Conservation (phyloP, 2,329 filamentous ascomycete genomes). For the Nigrograna mackinnonii region DNA sequence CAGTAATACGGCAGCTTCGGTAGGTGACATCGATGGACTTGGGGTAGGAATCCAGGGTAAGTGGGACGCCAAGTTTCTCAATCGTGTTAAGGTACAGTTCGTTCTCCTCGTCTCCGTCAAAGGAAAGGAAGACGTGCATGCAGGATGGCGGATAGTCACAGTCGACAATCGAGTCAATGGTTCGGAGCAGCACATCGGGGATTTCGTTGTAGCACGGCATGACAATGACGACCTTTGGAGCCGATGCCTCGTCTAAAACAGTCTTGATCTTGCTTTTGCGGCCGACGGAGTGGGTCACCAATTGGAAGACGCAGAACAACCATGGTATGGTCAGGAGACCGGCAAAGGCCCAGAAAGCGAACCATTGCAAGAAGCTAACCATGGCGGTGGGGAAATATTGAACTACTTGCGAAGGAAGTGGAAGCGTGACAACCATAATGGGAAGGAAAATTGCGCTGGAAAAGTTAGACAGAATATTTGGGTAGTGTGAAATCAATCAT, state of each 20-base stretch:
- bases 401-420: slow-evolving; percentile 73
- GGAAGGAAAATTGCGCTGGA: slow-evolving; percentile 83
- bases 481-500: slow-evolving; percentile 29
- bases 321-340: slow-evolving; percentile 84
- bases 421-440: slow-evolving; percentile 91
- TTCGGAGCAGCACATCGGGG: slow-evolving; percentile 79
- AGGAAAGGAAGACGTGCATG: slow-evolving; percentile 93
- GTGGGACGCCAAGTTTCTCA: slow-evolving; percentile 78
- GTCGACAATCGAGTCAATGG: slow-evolving; percentile 87
- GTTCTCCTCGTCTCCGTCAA: slow-evolving; percentile 87
- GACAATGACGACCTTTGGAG: slow-evolving; percentile 92
- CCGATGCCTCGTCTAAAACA: slow-evolving; percentile 79
- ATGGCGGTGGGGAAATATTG: slow-evolving; percentile 71
- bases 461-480: no score
- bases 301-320: slow-evolving; percentile 90
- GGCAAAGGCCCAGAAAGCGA: slow-evolving; percentile 93
- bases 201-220: slow-evolving; percentile 98
- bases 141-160: slow-evolving; percentile 92
- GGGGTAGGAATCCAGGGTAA: slow-evolving; percentile 77
- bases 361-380: slow-evolving; percentile 82
- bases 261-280: slow-evolving; percentile 81
- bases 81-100: slow-evolving; percentile 88
- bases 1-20: slow-evolving; percentile 79
- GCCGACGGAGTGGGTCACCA: slow-evolving; percentile 85
- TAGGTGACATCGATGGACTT: slow-evolving; percentile 90